These are phyloP conservation scores for Exutisphaerella laricina DNA, from an alignment of 2,329 filamentous ascomycete species.

Conservation along the genomic window DNA sequence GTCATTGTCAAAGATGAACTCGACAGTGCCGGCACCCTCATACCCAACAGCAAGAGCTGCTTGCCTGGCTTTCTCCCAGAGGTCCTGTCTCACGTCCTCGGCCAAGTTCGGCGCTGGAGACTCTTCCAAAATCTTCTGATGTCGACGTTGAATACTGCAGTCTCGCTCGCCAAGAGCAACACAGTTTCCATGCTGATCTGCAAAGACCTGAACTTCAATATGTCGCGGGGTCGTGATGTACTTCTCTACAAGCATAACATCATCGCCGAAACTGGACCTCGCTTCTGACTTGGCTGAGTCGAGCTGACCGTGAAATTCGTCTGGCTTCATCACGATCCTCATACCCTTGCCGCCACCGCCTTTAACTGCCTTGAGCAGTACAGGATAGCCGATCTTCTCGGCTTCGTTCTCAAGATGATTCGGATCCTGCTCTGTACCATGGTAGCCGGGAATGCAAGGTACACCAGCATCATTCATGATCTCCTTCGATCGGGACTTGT, in stretches of 20 bases:
- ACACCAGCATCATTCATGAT: slow-evolving; percentile 96
- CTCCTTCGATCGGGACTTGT: slow-evolving; percentile 87
- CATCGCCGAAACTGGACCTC: slow-evolving; percentile 59
- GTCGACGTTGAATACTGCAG: slow-evolving; percentile 60
- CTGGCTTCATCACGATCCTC: slow-evolving; percentile 55
- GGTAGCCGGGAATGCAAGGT: slow-evolving; percentile 93
- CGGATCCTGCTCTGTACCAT: slow-evolving; percentile 73
- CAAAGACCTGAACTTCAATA: slow-evolving; percentile 63
- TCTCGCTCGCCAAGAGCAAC: slow-evolving; percentile 61
- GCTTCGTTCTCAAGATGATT: slow-evolving; percentile 62
- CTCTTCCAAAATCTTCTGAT: slow-evolving; percentile 63
- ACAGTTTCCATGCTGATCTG: slow-evolving; percentile 59
- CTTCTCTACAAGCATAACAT: slow-evolving; percentile 63
- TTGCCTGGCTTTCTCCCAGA: slow-evolving; percentile 60
- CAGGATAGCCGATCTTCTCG: slow-evolving; percentile 61
- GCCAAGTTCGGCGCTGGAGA: slow-evolving; percentile 59
- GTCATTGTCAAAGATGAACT: slow-evolving; percentile 66
- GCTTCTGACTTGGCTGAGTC: slow-evolving; percentile 61
- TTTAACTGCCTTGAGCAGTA: slow-evolving; percentile 62
- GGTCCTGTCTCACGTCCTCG: slow-evolving; percentile 55
- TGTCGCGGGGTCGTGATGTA: slow-evolving; percentile 62
- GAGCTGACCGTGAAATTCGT: slow-evolving; percentile 56
- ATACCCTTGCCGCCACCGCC: slow-evolving; percentile 64
- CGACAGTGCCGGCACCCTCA: slow-evolving; percentile 61
- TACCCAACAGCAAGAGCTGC: slow-evolving; percentile 60